Base-by-base conservation (phyloP, 73 alveolate genomes). In the Paramecium pentaurelia region DNA sequence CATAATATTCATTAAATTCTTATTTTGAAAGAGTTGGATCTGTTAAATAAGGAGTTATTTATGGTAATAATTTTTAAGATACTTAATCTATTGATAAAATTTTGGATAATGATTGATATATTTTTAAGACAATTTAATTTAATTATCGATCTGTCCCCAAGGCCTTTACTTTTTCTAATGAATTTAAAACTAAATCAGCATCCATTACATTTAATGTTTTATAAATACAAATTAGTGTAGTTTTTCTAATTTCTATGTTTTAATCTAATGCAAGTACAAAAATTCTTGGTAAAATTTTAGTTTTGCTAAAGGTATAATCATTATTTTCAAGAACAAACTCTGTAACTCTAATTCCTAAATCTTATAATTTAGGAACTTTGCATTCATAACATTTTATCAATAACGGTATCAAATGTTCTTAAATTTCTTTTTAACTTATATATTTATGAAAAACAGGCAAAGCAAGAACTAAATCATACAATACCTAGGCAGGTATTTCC, bases 301-400 rank as follows among this genome's bases (percentile, higher is more conserved):
- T 44, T 25, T 80, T 80, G 7, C 64, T 45, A 47, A 80, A 80
- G 0, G 91, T 44, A 58, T 45, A 80, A 20, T 80, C 91, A 45
- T 42, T 80, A 47, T 80, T 42, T 30, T 80, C 91, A 12, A 80
- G 28, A 27, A 80, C 51, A 49, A 80, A 80, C 14, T 80, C 91
- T 3, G 91, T 80, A 2, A 80, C 49, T 80, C 91, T 20, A 8
- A 80, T 44, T 44, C 64, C 91, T 49, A 80, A 45, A 47, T 80
- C 91, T 80, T 80, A 27, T 80, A 80, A 49, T 80, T 80, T 80
- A 20, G 75, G 75, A 6, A 80, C 75, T 45, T 80, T 80, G 73
- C 91, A 80, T 47, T 80, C 91, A 49, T 80, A 80, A 11, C 91
- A 80, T n/a, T 80, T 80, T 27, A 80, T 80, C 38, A 80, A 80